phyloP scores from a whole-genome alignment of 2,329 filamentous ascomycete species.

The Diaporthe helianthi region DNA sequence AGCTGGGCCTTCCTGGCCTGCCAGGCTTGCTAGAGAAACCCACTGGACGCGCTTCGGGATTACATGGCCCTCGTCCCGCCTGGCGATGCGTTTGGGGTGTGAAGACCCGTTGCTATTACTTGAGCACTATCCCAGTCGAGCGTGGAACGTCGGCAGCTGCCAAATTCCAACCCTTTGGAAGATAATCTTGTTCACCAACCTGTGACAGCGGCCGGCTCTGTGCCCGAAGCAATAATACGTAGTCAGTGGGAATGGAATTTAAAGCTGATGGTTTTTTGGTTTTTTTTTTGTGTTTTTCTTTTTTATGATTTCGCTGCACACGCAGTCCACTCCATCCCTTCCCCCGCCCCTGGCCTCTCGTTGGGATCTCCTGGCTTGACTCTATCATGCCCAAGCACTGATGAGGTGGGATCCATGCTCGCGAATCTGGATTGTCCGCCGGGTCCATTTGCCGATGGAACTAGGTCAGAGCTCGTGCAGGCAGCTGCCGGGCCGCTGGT shows the following conservation, averaged over 20 bases:
- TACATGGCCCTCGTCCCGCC: conserved; percentile 1
- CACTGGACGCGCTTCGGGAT: conserved; percentile 1
- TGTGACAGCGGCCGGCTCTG: conserved; percentile 4
- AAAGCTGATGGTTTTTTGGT: not conserved
- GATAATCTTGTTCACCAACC: not conserved
- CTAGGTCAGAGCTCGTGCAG: conserved; percentile 8
- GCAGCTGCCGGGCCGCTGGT: not conserved
- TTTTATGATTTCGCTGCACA: not conserved
- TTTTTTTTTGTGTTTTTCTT: too few relatives aligned
- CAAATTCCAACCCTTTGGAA: not conserved
- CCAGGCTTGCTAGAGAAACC: not conserved
- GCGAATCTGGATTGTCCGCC: conserved; percentile 5
- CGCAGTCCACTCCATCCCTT: too few relatives aligned
- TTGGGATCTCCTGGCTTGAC: conserved; percentile 16
- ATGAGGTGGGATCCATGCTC: conserved; percentile 19
- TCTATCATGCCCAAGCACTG: not conserved
- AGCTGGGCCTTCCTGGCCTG: conserved; percentile 20
- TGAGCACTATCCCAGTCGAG: conserved; percentile 6
- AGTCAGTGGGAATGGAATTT: not conserved
- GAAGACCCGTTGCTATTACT: conserved; percentile 11
- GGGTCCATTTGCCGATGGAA: conserved; percentile 7
- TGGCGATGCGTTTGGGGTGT: conserved; percentile 18
- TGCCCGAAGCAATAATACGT: not conserved
- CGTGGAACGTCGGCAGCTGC: conserved; percentile 17
- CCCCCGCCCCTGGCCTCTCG: not conserved